Base-by-base conservation (phyloP, 208 protist species). In the Leishmania mexicana region DNA sequence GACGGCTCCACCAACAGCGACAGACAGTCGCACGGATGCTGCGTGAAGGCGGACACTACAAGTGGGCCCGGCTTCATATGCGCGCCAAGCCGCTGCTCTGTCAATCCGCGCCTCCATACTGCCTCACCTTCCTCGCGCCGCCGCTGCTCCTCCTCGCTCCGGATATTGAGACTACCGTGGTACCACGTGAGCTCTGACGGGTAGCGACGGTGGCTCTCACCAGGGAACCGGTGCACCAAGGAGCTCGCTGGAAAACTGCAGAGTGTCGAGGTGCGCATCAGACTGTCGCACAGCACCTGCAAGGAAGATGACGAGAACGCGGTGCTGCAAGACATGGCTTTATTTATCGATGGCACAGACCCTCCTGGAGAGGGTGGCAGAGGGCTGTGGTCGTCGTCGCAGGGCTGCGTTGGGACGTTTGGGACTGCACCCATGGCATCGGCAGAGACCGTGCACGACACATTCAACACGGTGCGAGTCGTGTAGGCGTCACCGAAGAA, bases 401-500 rank as follows among this genome's bases (percentile, higher is more conserved):
- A 65, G 10, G 21, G 11, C 75, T 60, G 49, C 28, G 75, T 21
- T 38, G 53, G 19, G 40, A 51, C 51, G 53, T 17, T 64, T 28
- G 24, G 13, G 11, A 67, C 11, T 5, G 0, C 47, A 13, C 42
- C 47, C 42, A 24, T 68, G 42, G 45, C 28, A 31, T 45, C 28
- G 60, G 10, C 62, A 60, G 31, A 71, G 64, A 24, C 67, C 35
- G 76, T 76, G 45, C 76, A 87, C 17, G 77, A 70, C 28, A 89
- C 81, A 24, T 65, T 81, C 45, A 85, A 68, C 35, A 72, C 84
- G 19, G 90, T 96, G n/a, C 88, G 90, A 13, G 90, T 91, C 10
- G 92, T 92, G 80, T 90, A 91, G 62, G 88, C 88, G 62, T 96
- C 90, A 24, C 92, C 92, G 73, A 96, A 96, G 58, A 96, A n/a